phyloP scores from a whole-genome alignment of 2,329 filamentous ascomycete species.

The Xylaria arbuscula region DNA sequence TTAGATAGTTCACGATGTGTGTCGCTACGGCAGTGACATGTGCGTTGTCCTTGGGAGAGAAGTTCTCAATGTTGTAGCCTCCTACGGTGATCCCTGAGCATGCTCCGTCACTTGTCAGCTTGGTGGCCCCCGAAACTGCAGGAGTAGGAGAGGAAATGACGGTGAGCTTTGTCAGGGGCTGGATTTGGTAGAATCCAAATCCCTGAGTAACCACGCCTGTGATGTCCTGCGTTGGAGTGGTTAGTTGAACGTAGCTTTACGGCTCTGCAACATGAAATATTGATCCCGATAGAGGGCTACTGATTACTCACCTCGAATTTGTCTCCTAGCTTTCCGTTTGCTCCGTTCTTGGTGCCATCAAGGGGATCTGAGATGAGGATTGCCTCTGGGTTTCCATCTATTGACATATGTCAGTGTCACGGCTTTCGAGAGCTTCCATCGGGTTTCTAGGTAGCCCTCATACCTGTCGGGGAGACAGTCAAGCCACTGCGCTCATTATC shows the following conservation, averaged over 20 bases:
- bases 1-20: conserved; percentile 73
- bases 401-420: conserved; percentile 11
- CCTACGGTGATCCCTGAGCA: conserved; percentile 73
- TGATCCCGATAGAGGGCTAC: no score
- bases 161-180: conserved; percentile 69
- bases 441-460: conserved; percentile 20
- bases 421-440: not conserved
- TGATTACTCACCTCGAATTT: conserved; percentile 60
- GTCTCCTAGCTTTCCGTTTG: conserved; percentile 72
- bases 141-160: conserved; percentile 59
- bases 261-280: not conserved
- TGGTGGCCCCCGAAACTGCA: conserved; percentile 60
- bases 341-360: conserved; percentile 71
- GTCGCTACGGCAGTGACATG: conserved; percentile 69
- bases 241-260: conserved; percentile 9
- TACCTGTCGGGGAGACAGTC: conserved; percentile 68
- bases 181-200: conserved; percentile 76
- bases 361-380: conserved; percentile 73
- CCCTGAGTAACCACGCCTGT: conserved; percentile 74
- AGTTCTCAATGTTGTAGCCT: conserved; percentile 77
- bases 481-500: conserved; percentile 71
- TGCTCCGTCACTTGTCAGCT: conserved; percentile 63
- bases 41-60: conserved; percentile 63
- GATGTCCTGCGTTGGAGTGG: conserved; percentile 54
- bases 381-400: conserved; percentile 75